A percentile compares a stretch with the other conserved stretches of the same genome.
Conservation (phyloP, 1,284 basidiomycete genomes). For the Pyrrhoderma noxium region DNA sequence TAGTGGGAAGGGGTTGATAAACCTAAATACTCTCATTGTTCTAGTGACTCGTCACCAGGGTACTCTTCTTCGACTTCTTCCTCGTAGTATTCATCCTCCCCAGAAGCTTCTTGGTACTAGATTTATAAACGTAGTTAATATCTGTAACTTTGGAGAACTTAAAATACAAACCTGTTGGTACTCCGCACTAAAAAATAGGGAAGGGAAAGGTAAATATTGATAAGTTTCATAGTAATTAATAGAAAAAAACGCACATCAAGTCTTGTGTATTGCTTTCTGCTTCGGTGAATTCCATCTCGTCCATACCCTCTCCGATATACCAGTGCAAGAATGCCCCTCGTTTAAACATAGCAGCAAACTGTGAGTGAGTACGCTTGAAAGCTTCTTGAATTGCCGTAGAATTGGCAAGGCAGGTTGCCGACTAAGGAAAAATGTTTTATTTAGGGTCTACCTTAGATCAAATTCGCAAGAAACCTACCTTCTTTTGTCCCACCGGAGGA, state of each 20-base stretch:
- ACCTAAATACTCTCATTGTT: too few relatives aligned
- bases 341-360: conserved; percentile 81
- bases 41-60: background rate
- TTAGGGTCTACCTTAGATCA: conserved; percentile 2
- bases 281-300: conserved; percentile 88
- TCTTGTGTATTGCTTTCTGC: conserved; percentile 81
- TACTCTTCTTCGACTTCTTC: conserved; percentile 19
- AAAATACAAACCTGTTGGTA: conserved; percentile 53
- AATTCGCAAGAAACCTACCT: conserved; percentile 31
- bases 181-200: conserved; percentile 41
- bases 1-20: too few relatives aligned
- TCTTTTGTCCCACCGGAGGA: conserved; percentile 72
- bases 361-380: conserved; percentile 72
- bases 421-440: conserved; percentile 29
- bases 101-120: conserved; percentile 60
- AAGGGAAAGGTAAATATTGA: conserved; percentile 12
- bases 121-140: conserved; percentile 8
- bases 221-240: conserved; percentile 1
- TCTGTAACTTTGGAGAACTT: conserved; percentile 5
- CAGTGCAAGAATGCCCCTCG: conserved; percentile 85
- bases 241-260: conserved; percentile 53
- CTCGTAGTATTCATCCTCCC: conserved; percentile 25
- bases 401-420: conserved; percentile 77
- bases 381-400: conserved; percentile 86
- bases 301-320: conserved; percentile 91